Conservation (phyloP, 2,329 filamentous ascomycete genomes). For the Aspergillus neoniger region DNA sequence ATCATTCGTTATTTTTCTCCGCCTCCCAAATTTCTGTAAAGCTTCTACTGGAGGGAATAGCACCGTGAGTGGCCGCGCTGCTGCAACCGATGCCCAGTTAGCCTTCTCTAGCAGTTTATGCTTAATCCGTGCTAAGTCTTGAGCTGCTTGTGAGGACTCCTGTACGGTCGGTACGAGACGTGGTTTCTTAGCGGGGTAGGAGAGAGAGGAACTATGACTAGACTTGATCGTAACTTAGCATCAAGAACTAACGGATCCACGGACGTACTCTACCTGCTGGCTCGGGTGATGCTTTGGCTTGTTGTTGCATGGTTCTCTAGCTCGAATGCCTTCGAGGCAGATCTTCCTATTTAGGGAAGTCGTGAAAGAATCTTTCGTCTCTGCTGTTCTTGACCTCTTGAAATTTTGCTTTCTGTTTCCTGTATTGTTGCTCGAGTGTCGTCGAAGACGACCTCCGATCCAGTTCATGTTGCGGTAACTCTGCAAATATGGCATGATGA, state of each 20-base stretch:
- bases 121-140: conserved; percentile 31
- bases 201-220: neutral
- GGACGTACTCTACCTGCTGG: neutral
- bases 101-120: conserved; percentile 35
- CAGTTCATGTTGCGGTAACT: conserved; percentile 42
- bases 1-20: conserved; percentile 35
- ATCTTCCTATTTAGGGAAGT: conserved; percentile 17
- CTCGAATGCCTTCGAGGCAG: neutral
- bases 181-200: neutral
- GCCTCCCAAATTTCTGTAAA: conserved; percentile 37
- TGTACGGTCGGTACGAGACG: neutral
- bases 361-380: conserved; percentile 16
- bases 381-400: conserved; percentile 30
- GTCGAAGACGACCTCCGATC: conserved; percentile 46
- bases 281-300: neutral
- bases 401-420: conserved; percentile 38
- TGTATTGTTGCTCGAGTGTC: conserved; percentile 37
- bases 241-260: neutral
- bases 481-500: neutral
- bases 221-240: neutral
- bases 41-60: conserved; percentile 33
- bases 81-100: conserved; percentile 43
- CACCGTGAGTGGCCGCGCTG: conserved; percentile 37
- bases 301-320: neutral
- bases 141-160: neutral